Percentiles rank a stretch among this genome's conserved stretches.
Evolutionary conservation across 495 filamentous ascomycete genomes (phyloP).

Genomic region (Penicillium coffeae): DNA sequence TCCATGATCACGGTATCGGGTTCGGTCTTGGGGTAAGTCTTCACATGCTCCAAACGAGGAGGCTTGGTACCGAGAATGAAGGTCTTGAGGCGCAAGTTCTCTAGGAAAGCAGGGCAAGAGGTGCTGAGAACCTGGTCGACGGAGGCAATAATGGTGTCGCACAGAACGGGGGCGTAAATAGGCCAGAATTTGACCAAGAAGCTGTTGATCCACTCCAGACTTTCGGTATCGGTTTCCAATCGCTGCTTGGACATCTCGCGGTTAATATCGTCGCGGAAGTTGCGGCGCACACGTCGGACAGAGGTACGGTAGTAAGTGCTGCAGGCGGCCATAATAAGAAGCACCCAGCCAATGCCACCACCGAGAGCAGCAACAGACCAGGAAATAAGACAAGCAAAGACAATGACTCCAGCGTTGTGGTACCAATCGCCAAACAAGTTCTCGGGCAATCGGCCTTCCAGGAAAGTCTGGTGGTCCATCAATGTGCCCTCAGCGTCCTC

Average conservation of each 20-base stretch:
- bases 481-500: conserved; percentile 59
- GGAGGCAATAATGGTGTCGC: conserved; percentile 83
- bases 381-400: conserved; percentile 85
- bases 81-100: conserved; percentile 84
- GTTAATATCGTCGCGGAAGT: conserved; percentile 90
- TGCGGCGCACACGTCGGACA: conserved; percentile 85
- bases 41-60: conserved; percentile 92
- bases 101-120: conserved; percentile 84
- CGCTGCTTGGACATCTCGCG: conserved; percentile 89
- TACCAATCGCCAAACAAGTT: conserved; percentile 98
- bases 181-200: conserved; percentile 99
- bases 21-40: conserved; percentile 93
- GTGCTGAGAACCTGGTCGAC: conserved; percentile 95
- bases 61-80: conserved; percentile 94
- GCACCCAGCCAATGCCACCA: conserved; percentile 88
- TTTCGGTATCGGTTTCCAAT: conserved; percentile 89
- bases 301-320: conserved; percentile 97
- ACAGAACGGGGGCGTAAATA: conserved; percentile 92
- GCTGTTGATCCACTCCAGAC: conserved; percentile 98
- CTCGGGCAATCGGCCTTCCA: conserved; percentile 83
- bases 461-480: conserved; percentile 79
- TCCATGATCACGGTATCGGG: conserved; percentile 97
- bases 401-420: conserved; percentile 87
- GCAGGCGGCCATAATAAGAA: conserved; percentile 86
- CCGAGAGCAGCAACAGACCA: conserved; percentile 88